These are phyloP conservation scores for Zymoseptoria pseudotritici DNA, from an alignment of 2,329 filamentous ascomycete genomes.

Conservation along the genomic window DNA sequence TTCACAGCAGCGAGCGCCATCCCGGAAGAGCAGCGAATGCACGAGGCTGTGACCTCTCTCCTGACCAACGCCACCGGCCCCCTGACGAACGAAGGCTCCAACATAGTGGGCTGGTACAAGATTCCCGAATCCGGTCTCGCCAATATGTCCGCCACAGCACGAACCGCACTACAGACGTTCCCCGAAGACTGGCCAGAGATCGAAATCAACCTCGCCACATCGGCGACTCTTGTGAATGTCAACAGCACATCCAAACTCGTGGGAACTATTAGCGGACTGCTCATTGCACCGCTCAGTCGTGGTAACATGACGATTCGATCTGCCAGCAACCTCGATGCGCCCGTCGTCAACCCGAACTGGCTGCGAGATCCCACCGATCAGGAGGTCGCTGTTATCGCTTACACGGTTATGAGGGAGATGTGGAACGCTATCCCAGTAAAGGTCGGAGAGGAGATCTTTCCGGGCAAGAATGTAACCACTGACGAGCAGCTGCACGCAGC, in stretches of 20 bases:
- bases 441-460: conserved; percentile 32
- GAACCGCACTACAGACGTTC: conserved; percentile 14
- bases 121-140: conserved; percentile 13
- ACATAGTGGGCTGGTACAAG: conserved; percentile 12
- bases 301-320: conserved; percentile 31
- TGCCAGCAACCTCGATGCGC: conserved; percentile 21
- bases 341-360: conserved; percentile 34
- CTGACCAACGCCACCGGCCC: conserved; percentile 15
- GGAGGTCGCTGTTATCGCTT: conserved; percentile 28
- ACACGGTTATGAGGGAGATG: conserved; percentile 25
- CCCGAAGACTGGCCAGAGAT: conserved; percentile 32
- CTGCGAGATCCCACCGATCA: conserved; percentile 28
- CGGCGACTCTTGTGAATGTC: conserved; percentile 5
- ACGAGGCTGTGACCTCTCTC: conserved; percentile 9
- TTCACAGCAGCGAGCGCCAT: conserved; percentile 8
- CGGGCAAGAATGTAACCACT: conserved; percentile 32
- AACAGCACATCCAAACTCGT: conserved; percentile 27
- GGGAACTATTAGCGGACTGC: conserved; percentile 25
- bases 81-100: conserved; percentile 17
- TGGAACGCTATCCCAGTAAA: conserved; percentile 22
- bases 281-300: conserved; percentile 30
- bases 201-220: conserved; percentile 15
- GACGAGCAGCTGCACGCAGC: conserved; percentile 39
- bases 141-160: conserved; percentile 5
- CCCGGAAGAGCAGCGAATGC: background rate